Conservation (phyloP, 805 yeast genomes). For the Yarrowia sp. region DNA sequence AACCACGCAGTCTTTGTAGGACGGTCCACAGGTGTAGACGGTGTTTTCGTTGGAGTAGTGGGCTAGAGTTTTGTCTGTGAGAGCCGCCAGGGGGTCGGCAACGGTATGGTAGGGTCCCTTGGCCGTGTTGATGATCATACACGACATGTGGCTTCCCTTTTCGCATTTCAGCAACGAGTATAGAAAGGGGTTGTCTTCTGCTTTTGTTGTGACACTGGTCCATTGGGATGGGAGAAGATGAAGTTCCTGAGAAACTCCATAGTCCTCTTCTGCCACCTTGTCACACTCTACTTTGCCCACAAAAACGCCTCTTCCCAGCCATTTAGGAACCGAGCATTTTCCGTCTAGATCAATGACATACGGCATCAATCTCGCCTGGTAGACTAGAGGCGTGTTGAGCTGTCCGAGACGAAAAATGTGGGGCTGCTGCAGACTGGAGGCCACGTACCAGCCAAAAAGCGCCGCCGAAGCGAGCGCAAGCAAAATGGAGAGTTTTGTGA, state of each 20-base stretch:
- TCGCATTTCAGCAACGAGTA: not conserved
- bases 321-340: not conserved
- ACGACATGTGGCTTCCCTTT: constrained; percentile 2
- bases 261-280: not conserved
- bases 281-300: not conserved
- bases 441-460: too few species aligned
- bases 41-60: constrained; percentile 5
- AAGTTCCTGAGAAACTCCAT: too few species aligned
- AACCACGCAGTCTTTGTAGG: constrained; percentile 22
- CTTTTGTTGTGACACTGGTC: too few species aligned
- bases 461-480: too few species aligned
- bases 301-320: not conserved
- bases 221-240: too few species aligned
- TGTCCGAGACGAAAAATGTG: too few species aligned
- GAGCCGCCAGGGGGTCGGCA: not conserved
- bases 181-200: not conserved
- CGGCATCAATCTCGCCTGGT: constrained; percentile 9
- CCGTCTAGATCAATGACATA: not conserved
- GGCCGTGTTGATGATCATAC: constrained; percentile 4
- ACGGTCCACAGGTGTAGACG: not conserved
- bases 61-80: not conserved
- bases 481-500: too few species aligned
- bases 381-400: not conserved
- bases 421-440: too few species aligned
- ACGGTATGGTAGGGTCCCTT: constrained; percentile 1